Percentiles rank a stretch among this genome's conserved stretches.
Evolutionary conservation across 139 green algal species (phyloP).

Genomic region (Volvox africanus): DNA sequence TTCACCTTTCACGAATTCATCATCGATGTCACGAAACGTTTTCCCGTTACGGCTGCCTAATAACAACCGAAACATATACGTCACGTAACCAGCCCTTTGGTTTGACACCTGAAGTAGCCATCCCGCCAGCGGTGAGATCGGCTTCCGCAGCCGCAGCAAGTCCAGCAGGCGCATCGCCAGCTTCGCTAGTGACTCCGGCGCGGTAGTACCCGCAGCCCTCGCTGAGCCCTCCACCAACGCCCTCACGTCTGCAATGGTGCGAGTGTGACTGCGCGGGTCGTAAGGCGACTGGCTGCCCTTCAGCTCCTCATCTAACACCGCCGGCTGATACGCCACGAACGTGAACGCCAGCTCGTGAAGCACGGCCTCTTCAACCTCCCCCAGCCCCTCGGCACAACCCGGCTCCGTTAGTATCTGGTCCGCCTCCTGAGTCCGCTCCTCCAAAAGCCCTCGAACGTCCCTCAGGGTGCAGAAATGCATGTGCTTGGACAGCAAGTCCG

Average conservation of each 20-base stretch:
- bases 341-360: not conserved
- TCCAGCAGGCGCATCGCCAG: conserved; percentile 1
- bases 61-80: too few relatives aligned
- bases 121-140: not conserved
- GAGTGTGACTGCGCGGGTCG: not conserved
- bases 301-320: not conserved
- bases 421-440: not conserved
- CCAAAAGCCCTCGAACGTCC: not conserved
- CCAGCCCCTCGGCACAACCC: not conserved
- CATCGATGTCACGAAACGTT: too few relatives aligned
- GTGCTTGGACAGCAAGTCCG: not conserved
- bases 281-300: conserved; percentile 23
- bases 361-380: too few relatives aligned
- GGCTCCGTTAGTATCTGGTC: not conserved
- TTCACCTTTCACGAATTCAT: too few relatives aligned
- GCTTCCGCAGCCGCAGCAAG: not conserved
- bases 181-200: not conserved
- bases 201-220: not conserved
- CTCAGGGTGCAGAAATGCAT: not conserved
- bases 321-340: conserved; percentile 14
- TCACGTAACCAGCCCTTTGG: too few relatives aligned
- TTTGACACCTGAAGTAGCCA: not conserved
- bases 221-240: not conserved
- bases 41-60: too few relatives aligned
- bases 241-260: not conserved